Evolutionary conservation across 1,284 basidiomycete genomes (phyloP).

Genomic region (Lentinula novae-zelandiae): DNA sequence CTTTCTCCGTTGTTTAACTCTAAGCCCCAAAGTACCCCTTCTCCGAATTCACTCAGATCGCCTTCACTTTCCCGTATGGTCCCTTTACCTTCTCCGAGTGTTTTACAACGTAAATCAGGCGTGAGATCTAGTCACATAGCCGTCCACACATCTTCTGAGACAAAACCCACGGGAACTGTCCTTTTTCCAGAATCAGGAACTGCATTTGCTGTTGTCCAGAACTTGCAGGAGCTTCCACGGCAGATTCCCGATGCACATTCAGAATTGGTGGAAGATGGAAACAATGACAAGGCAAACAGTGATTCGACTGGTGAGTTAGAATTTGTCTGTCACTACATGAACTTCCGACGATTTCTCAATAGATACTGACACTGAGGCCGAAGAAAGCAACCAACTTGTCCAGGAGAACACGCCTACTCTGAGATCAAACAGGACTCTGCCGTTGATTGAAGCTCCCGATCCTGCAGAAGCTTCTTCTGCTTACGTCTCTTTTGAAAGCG

Average conservation of each 20-base stretch:
- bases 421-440: conserved; percentile 26
- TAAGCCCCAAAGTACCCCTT: neutral
- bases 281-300: neutral
- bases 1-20: neutral
- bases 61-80: neutral
- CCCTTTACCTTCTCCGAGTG: neutral
- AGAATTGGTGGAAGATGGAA: neutral
- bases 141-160: conserved; percentile 32
- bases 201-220: too few species aligned
- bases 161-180: conserved; percentile 17
- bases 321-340: neutral
- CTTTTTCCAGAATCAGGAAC: neutral
- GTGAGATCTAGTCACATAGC: conserved; percentile 35
- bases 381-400: conserved; percentile 18
- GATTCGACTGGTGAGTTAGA: conserved; percentile 3
- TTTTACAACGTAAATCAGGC: neutral
- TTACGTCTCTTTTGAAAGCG: conserved; percentile 16
- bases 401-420: conserved; percentile 37
- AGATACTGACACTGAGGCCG: conserved; percentile 26
- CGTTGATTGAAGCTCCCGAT: conserved; percentile 12
- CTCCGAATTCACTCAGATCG: neutral
- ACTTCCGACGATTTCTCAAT: conserved; percentile 8
- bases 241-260: neutral
- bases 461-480: conserved; percentile 19
- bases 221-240: neutral